Base-by-base conservation (phyloP, 2,329 filamentous ascomycete species). In the Aureobasidium pullulans region DNA sequence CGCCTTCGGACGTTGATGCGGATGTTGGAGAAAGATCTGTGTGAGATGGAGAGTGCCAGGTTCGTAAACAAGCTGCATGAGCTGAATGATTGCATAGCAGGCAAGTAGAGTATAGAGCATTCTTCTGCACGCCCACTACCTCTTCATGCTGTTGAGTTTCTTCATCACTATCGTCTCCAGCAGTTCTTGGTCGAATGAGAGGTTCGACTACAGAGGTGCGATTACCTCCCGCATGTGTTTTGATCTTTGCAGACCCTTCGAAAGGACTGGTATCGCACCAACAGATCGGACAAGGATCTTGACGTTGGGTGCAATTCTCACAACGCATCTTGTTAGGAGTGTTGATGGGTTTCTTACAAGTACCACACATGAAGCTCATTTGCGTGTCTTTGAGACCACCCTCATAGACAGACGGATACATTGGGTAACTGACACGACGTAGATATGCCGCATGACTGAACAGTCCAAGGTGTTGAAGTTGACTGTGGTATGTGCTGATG, bases 41-140 rank as follows among this genome's bases (percentile, higher is more conserved):
- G 10, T 37, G 15, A 9, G 46, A 28, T 49, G 36, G 28, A 13
- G 39, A 49, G 58, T 84, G 79, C 83, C 83, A 85, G 13, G 76
- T 75, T 7, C 73, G 75, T 32, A 85, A 74, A 67, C 84, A 87
- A 52, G 77, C 77, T 6, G 77, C 71, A 66, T 87, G 84, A 2
- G 79, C 82, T 40, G 80, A 78, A 64, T 87, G 84, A 4, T 82
- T 81, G 68, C 84, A 87, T 11, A 79, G 73, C 65, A 83, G 75
- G 68, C 84, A 87, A 73, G 78, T 79, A 5, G 79, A 77, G 77
- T 79, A 84, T 19, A 83, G 73, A 6, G 69, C 67, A 15, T 73
- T 60, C 61, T 60, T 63, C 60, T 69, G 63, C 62, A 52, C 19
- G 37, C 32, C 52, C 7, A 7, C 36, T 1, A 9, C 29, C n/a